A percentile compares a stretch with the other conserved stretches of the same genome.
Evolutionary conservation across 2,329 filamentous ascomycete species (phyloP).

Genomic region (Epichloe aotearoae): DNA sequence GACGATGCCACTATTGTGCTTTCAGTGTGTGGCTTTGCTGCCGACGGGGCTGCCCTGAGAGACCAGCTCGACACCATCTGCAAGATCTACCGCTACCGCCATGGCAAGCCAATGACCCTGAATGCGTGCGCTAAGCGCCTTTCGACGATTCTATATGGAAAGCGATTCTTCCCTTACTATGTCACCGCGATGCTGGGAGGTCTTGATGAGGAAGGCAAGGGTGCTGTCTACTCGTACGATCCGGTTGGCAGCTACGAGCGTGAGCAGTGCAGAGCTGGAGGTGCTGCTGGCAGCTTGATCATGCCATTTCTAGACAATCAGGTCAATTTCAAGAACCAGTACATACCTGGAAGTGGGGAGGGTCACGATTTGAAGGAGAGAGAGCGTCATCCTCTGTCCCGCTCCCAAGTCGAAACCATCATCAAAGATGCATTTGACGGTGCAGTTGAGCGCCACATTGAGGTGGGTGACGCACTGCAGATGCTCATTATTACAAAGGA

Average conservation of each 20-base stretch:
- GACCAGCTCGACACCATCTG: conserved; percentile 88
- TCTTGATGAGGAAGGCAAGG: conserved; percentile 85
- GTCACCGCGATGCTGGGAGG: conserved; percentile 88
- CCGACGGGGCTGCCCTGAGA: conserved; percentile 85
- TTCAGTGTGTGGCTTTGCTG: conserved; percentile 89
- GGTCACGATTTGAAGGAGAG: conserved; percentile 70
- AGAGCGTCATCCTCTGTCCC: conserved; percentile 55
- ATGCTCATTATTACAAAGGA: conserved; percentile 84
- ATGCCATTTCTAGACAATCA: conserved; percentile 99
- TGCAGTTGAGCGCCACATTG: conserved; percentile 95
- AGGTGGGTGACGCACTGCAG: conserved; percentile 93
- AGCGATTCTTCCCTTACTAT: conserved; percentile 99
- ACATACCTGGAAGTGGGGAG: conserved; percentile 71
- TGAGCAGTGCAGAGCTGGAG: conserved; percentile 88
- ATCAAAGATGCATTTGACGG: conserved; percentile 97
- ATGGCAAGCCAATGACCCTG: conserved; percentile 91
- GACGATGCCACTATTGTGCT: conserved; percentile 77
- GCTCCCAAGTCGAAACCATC: conserved; percentile 65
- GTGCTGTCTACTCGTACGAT: conserved; percentile 93
- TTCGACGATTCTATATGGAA: conserved; percentile 89
- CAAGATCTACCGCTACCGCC: conserved; percentile 98
- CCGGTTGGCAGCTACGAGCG: conserved; percentile 96
- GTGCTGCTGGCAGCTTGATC: conserved; percentile 84
- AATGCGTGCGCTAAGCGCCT: conserved; percentile 90
- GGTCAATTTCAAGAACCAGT: conserved; percentile 99